These are phyloP conservation scores for Curvularia eragrostidis DNA, from an alignment of 2,329 filamentous ascomycete genomes.

Conservation along the genomic window DNA sequence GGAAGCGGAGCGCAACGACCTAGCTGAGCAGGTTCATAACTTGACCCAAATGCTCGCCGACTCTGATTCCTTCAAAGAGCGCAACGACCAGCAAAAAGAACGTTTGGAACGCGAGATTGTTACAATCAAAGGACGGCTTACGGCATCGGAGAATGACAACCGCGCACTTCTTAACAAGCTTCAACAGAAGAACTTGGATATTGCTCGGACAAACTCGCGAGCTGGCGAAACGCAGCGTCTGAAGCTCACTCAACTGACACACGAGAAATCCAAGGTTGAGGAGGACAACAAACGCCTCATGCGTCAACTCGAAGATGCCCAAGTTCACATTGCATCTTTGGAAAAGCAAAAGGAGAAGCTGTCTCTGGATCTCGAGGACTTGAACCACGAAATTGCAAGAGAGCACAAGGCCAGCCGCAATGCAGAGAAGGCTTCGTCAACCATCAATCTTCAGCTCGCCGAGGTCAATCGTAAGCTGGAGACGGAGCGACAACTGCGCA, in stretches of 20 bases:
- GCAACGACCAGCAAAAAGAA: constrained; percentile 93
- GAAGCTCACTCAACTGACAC: constrained; percentile 76
- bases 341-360: constrained; percentile 97
- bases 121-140: constrained; percentile 86
- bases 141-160: constrained; percentile 96
- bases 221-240: constrained; percentile 83
- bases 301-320: constrained; percentile 84
- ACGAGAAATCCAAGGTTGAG: constrained; percentile 82
- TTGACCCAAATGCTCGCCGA: constrained; percentile 87
- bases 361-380: constrained; percentile 83
- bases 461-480: constrained; percentile 90
- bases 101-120: constrained; percentile 88
- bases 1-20: constrained; percentile 76
- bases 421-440: constrained; percentile 86
- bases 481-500: constrained; percentile 83
- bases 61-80: constrained; percentile 85
- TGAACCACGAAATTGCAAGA: constrained; percentile 88
- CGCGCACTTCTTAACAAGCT: constrained; percentile 94
- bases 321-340: constrained; percentile 79
- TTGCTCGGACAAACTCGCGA: constrained; percentile 85
- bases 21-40: constrained; percentile 81
- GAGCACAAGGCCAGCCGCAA: constrained; percentile 90
- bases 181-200: constrained; percentile 95
- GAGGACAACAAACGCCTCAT: constrained; percentile 82
- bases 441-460: constrained; percentile 79